phyloP scores from a whole-genome alignment of 2,329 filamentous ascomycete genomes.

The Fonsecaea multimorphosa region DNA sequence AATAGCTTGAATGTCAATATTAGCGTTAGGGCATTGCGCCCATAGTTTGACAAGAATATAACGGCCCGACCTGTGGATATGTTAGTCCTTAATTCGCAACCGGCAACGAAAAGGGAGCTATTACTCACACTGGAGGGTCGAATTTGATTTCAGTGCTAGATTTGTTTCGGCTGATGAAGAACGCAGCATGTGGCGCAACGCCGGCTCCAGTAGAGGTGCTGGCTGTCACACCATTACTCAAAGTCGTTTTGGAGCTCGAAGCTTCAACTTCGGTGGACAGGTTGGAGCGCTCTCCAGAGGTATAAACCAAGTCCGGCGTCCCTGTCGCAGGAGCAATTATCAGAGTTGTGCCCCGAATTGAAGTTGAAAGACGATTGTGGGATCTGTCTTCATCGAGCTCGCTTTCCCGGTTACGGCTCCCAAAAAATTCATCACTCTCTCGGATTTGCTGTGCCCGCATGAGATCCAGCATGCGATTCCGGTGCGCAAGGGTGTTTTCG shows the following conservation, averaged over 20 bases:
- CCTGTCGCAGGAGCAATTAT: background rate
- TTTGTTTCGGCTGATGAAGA: slow-evolving; percentile 82
- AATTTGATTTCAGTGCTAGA: slow-evolving; percentile 87
- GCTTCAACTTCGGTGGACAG: background rate
- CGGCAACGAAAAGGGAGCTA: background rate
- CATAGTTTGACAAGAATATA: slow-evolving; percentile 91
- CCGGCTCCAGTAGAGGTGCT: slow-evolving; percentile 46
- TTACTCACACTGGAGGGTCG: slow-evolving; percentile 71
- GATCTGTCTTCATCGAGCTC: slow-evolving; percentile 16
- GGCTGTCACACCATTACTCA: slow-evolving; percentile 42
- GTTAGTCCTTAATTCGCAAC: slow-evolving; percentile 16
- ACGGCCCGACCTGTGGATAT: slow-evolving; percentile 60
- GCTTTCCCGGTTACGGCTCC: slow-evolving; percentile 13
- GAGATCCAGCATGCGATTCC: slow-evolving; percentile 25
- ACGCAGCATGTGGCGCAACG: slow-evolving; percentile 75
- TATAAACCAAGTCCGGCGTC: slow-evolving; percentile 1
- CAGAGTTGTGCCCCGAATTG: slow-evolving; percentile 3
- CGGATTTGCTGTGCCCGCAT: slow-evolving; percentile 29
- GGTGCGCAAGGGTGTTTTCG: slow-evolving; percentile 23
- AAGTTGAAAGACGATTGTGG: slow-evolving; percentile 15
- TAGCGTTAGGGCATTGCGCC: slow-evolving; percentile 74
- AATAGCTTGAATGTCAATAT: slow-evolving; percentile 90
- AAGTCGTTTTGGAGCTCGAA: slow-evolving; percentile 28
- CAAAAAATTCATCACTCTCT: slow-evolving; percentile 27
- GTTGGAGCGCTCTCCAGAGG: slow-evolving; percentile 12